Base-by-base conservation (phyloP, 345 rosid species). In the Eucalyptus polyanthemos region DNA sequence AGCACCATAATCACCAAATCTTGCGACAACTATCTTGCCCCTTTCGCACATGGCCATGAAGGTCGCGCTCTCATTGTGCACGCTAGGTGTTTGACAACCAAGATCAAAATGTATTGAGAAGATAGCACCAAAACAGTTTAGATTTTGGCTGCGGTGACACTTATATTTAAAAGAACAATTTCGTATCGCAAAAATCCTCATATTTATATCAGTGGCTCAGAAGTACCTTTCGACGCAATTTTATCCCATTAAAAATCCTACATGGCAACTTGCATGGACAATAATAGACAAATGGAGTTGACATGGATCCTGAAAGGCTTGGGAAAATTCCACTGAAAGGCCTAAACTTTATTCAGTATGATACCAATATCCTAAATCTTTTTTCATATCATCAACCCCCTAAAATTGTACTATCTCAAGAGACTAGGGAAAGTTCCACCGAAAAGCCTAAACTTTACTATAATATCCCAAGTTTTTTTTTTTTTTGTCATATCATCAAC, bases 261-360 rank as follows among this genome's bases (percentile, higher is more conserved):
- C 42, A 19, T 34, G 44, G 4, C 24, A 10, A 34, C 21, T 16
- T 9, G 12, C 5, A 3, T 16, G 22, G 24, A 69, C 24, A 17
- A 69, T 17, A 3, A 17, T 31, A 69, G 11, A 17, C 7, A 34
- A 16, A 72, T 21, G 25, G 42, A 72, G 24, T 34, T 72, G 42
- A 72, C 13, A 11, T 34, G 13, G 9, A 7, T 67, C 3, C 0
- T 0, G 1, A 5, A 2, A 17, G 44, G 13, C 8, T 34, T 16
- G 13, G 29, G 3, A 24, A 56, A 56, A 5, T 56, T 56, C 62
- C 29, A 24, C 62, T 6, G 2, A 10, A 56, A 56, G 2, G 29
- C 3, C 62, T 56, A 2, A 56, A 11, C 29, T 56, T 2, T 22
- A 9, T 25, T 56, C 0, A 9, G 14, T 5, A 9, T 22, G 62